phyloP scores from a whole-genome alignment of 2,329 filamentous ascomycete genomes.

The Colletotrichum lentis region DNA sequence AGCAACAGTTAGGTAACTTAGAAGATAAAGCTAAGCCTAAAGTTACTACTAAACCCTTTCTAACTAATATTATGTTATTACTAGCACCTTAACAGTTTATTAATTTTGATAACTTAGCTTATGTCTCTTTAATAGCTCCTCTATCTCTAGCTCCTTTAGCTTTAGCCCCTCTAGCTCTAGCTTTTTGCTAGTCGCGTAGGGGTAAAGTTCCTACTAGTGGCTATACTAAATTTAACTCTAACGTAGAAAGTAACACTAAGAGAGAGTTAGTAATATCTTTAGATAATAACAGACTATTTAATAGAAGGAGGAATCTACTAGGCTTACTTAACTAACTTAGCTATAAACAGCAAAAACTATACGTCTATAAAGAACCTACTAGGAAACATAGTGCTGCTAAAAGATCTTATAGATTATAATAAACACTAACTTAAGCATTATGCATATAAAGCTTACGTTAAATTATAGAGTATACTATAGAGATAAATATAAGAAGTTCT shows the following conservation, averaged over 20 bases:
- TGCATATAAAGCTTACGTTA: not conserved
- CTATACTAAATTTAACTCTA: slow-evolving; percentile 5
- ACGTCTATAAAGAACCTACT: not conserved
- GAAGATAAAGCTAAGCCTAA: not conserved
- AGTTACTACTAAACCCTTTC: not conserved
- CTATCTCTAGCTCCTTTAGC: not conserved
- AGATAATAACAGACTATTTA: not conserved
- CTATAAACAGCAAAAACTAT: not conserved
- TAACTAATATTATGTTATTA: not conserved
- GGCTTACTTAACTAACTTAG: not conserved
- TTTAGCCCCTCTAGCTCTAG: too few species aligned
- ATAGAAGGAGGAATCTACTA: not conserved
- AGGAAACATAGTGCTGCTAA: not conserved
- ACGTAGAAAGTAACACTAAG: not conserved
- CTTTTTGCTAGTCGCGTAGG: not conserved
- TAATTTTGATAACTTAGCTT: not conserved
- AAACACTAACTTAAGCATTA: slow-evolving; percentile 1
- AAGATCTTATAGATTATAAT: not conserved
- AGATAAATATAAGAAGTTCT: not conserved
- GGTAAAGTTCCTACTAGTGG: not conserved
- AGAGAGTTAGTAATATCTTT: not conserved
- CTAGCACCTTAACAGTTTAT: not conserved
- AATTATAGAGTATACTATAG: not conserved
- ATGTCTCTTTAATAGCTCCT: not conserved
- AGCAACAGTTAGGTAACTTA: not conserved